Evolutionary conservation across 2,329 filamentous ascomycete species (phyloP).

Genomic region (Fusarium nurragi): DNA sequence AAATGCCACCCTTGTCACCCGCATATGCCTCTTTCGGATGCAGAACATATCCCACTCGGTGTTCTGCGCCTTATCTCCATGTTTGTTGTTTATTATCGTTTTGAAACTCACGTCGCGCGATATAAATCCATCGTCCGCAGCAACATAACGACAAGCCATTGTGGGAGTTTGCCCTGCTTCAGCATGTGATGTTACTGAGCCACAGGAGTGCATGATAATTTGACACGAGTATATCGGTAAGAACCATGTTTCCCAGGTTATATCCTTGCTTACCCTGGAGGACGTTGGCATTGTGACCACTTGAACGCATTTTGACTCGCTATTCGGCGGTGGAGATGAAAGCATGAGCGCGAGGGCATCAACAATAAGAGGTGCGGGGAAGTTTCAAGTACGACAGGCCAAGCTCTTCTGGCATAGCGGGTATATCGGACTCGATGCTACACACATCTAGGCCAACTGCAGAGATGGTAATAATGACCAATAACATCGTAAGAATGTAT

Average conservation of each 20-base stretch:
- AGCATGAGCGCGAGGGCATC: constrained; percentile 1
- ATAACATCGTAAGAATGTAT: constrained; percentile 24
- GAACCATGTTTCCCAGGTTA: background rate
- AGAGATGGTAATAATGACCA: constrained; percentile 19
- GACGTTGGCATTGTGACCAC: background rate
- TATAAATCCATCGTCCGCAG: constrained; percentile 24
- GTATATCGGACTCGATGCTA: constrained; percentile 17
- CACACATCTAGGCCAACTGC: constrained; percentile 5
- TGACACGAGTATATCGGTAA: background rate
- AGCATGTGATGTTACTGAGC: constrained; percentile 21
- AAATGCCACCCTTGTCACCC: constrained; percentile 21
- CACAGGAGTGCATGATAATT: constrained; percentile 16
- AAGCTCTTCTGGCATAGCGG: constrained; percentile 4
- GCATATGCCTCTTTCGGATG: constrained; percentile 13
- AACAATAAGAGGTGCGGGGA: constrained; percentile 32
- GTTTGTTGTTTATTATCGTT: constrained; percentile 35
- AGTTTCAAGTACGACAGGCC: constrained; percentile 20
- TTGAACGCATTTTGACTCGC: background rate
- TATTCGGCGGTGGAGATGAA: background rate
- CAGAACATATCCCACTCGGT: constrained; percentile 26
- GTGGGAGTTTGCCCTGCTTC: constrained; percentile 10
- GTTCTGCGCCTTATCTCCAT: constrained; percentile 24
- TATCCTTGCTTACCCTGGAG: background rate
- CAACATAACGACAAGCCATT: constrained; percentile 24
- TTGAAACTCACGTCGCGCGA: constrained; percentile 8